Evolutionary conservation across 2,329 filamentous ascomycete species (phyloP).

Genomic region (Plectosphaerella sp.): DNA sequence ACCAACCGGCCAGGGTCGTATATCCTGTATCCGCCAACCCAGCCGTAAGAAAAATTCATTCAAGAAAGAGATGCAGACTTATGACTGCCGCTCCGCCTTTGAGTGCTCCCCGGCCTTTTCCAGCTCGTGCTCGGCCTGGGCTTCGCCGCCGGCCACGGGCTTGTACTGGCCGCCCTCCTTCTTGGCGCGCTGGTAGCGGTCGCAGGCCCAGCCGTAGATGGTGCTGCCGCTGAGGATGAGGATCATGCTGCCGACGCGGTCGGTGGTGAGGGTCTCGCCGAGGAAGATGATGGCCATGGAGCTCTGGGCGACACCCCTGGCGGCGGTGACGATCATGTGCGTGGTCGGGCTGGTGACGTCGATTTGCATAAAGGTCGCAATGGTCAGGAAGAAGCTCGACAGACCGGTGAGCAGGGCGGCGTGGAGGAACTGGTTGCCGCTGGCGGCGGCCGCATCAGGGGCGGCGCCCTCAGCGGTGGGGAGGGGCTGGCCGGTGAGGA

Average conservation of each 20-base stretch:
- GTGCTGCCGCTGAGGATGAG: constrained; percentile 18
- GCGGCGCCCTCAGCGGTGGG: constrained; percentile 7
- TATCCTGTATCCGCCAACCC: too few species aligned
- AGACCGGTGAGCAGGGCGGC: constrained; percentile 16
- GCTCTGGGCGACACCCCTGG: constrained; percentile 19
- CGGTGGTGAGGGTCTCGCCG: constrained; percentile 17
- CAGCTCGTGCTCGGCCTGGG: too few species aligned
- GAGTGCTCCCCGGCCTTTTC: too few species aligned
- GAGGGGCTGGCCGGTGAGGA: constrained; percentile 7
- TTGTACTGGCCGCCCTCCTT: too few species aligned
- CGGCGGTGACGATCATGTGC: constrained; percentile 20
- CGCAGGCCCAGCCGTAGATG: constrained; percentile 19
- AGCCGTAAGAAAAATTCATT: too few species aligned
- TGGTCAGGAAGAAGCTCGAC: constrained; percentile 19
- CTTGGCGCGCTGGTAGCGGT: constrained; percentile 6
- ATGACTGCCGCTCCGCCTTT: too few species aligned
- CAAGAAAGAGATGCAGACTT: too few species aligned
- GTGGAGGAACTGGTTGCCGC: constrained; percentile 14
- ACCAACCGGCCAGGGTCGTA: too few species aligned
- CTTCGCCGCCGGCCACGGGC: too few species aligned
- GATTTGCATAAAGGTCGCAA: constrained; percentile 21
- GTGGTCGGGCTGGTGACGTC: constrained; percentile 20
- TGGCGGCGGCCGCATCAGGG: not conserved
- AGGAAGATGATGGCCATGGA: constrained; percentile 19
- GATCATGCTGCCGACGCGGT: constrained; percentile 19